Percentiles rank a stretch among this genome's conserved stretches.
Evolutionary conservation across 305 asterid genomes (phyloP).

Genomic region (Rubia tinctorum): DNA sequence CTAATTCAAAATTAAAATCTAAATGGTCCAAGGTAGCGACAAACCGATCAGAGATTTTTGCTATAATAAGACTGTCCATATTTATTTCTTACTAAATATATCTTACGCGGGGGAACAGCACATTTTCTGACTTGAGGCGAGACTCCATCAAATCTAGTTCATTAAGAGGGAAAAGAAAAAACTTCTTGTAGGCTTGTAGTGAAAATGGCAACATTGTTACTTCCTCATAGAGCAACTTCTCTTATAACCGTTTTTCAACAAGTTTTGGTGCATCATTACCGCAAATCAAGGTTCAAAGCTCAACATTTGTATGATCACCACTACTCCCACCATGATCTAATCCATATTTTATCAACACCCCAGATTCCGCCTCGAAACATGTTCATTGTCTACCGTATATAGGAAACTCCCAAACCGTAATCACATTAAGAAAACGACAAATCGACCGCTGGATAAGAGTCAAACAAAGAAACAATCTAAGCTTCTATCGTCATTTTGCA

Average conservation of each 20-base stretch:
- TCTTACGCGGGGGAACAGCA: neutral
- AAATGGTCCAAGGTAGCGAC: neutral
- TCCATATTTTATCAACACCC: neutral
- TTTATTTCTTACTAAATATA: neutral
- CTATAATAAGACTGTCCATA: neutral
- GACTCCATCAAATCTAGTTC: neutral
- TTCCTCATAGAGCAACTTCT: neutral
- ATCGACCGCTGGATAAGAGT: neutral
- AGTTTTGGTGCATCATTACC: neutral
- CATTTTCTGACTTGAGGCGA: neutral
- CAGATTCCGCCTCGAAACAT: neutral
- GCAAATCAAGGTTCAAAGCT: neutral
- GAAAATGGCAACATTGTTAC: neutral
- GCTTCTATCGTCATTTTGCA: neutral
- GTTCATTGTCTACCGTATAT: neutral
- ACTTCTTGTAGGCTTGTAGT: neutral
- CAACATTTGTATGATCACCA: neutral
- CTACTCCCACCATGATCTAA: neutral
- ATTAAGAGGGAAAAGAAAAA: neutral
- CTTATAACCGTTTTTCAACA: neutral
- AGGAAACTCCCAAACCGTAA: neutral
- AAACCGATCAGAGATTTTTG: neutral
- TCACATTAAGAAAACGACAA: neutral
- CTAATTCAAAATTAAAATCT: neutral
- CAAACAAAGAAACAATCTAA: neutral